A percentile compares a stretch with the other conserved stretches of the same genome.
phyloP scores from a whole-genome alignment of 208 protist species.

The Acanthamoeba triangularis region DNA sequence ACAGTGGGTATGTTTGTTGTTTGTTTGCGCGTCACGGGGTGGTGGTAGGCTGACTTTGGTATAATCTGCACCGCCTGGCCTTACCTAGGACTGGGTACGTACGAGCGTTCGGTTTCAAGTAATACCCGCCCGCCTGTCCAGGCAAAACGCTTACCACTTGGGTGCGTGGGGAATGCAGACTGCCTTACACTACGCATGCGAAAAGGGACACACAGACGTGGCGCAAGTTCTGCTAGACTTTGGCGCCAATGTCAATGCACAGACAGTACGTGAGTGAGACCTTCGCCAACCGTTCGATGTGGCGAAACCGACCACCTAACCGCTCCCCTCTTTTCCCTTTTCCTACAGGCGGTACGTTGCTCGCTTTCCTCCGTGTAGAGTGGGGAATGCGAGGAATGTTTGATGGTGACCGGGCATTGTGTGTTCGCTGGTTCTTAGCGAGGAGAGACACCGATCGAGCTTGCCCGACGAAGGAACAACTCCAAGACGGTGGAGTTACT shows the following conservation, averaged over 20 bases:
- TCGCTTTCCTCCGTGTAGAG: neutral
- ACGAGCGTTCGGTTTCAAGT: neutral
- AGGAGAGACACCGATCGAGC: slow-evolving; percentile 15
- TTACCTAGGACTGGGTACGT: neutral
- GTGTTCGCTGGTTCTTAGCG: neutral
- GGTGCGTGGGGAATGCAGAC: neutral
- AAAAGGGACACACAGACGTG: slow-evolving; percentile 33
- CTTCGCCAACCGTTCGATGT: neutral
- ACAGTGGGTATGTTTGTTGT: neutral
- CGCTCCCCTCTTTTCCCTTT: neutral
- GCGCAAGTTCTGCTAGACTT: slow-evolving; percentile 40
- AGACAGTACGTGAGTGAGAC: neutral
- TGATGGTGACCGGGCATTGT: neutral
- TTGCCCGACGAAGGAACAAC: slow-evolving; percentile 52
- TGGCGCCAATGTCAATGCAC: slow-evolving; percentile 39
- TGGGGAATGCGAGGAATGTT: neutral
- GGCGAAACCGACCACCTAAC: neutral
- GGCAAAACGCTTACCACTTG: too few species aligned
- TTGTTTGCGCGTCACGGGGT: neutral
- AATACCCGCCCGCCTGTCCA: neutral
- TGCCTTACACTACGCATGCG: slow-evolving; percentile 8
- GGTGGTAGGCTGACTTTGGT: neutral
- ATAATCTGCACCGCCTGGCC: neutral
- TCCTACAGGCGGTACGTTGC: slow-evolving; percentile 24
- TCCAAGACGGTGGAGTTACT: neutral